Percentiles rank a stretch among this genome's conserved stretches.
Evolutionary conservation across 495 filamentous ascomycete species (phyloP).

Genomic region (Neurospora terricola): DNA sequence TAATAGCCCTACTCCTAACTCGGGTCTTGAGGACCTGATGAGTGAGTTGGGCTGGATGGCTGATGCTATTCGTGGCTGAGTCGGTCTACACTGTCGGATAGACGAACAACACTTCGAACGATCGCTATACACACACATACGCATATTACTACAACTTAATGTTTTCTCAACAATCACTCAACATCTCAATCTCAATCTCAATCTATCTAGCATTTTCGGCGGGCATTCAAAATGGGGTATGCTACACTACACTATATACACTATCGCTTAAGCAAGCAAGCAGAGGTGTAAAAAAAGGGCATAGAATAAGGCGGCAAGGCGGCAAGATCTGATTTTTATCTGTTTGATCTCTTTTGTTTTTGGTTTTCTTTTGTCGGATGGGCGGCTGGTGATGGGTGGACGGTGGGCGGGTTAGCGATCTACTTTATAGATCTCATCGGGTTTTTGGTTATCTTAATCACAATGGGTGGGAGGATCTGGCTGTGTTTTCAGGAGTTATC

Average conservation of each 20-base stretch:
- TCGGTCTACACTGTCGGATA: not conserved
- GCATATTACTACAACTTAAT: not conserved
- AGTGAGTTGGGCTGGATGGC: conserved; percentile 39
- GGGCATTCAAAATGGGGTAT: not conserved
- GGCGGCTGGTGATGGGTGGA: not conserved
- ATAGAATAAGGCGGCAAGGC: not conserved
- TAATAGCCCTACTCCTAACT: conserved; percentile 23
- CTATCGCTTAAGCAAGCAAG: not conserved
- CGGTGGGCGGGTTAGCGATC: not conserved
- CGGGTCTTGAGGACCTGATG: conserved; percentile 32
- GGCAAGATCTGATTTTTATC: not conserved
- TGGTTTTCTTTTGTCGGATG: not conserved
- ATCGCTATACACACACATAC: not conserved
- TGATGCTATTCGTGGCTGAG: conserved; percentile 25
- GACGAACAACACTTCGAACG: not conserved
- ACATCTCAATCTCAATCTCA: not conserved
- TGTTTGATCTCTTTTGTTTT: not conserved
- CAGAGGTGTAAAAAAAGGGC: not conserved
- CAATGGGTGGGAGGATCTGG: not conserved
- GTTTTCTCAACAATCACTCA: not conserved
- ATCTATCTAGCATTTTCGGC: not conserved
- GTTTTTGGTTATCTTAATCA: not conserved
- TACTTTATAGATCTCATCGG: no score
- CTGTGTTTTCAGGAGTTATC: not conserved
- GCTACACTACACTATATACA: not conserved